Base-by-base conservation (phyloP, 1,139 yeast genomes). In the Debaryomyces robertsiae region DNA sequence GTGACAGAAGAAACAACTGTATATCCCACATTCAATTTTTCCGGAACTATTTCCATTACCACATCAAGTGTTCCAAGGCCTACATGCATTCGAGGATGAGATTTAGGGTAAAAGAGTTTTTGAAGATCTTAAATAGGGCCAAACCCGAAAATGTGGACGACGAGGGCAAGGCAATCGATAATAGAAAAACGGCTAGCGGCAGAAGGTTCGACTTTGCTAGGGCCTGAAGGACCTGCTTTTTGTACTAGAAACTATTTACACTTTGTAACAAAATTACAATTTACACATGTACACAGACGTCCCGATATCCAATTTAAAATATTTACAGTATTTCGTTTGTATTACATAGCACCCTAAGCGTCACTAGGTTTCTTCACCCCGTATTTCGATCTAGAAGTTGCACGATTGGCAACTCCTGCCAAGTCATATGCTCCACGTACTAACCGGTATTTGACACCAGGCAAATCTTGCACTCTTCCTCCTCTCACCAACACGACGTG, bases 31-130 rank as follows among this genome's bases (percentile, higher is more conserved):
- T 93, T 56, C 91, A 90, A 61, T 75, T 88, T 48, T 94, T 93
- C 70, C 79, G 99, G 67, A 94, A 90, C 61, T 93, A 91, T 67
- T 91, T 93, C 84, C 98, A 93, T 65, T 93, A 91, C 68, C 99
- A 93, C 63, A 93, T 93, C 71, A 93, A 93, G 69, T 91, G 97
- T 64, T 90, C 96, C 47, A 93, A 93, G 75, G 98, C 98, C 30
- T 94, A 88, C 70, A 84, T 93, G 86, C 99, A 93, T 67, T 89
- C 96, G 43, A 82, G 99, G 75, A 93, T 93, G 98, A 82, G 99
- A 67, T 88, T 75, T 67, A 80, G 98, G 55, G 98, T 93, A 30
- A 82, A 85, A 53, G 95, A 94, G 57, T 93, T 91, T 71, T 79
- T 91, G 60, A 93, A 93, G 75, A 93, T 94, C 34, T 81, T 93